Conservation (phyloP, 2,329 filamentous ascomycete genomes). For the Phialophora tarda region DNA sequence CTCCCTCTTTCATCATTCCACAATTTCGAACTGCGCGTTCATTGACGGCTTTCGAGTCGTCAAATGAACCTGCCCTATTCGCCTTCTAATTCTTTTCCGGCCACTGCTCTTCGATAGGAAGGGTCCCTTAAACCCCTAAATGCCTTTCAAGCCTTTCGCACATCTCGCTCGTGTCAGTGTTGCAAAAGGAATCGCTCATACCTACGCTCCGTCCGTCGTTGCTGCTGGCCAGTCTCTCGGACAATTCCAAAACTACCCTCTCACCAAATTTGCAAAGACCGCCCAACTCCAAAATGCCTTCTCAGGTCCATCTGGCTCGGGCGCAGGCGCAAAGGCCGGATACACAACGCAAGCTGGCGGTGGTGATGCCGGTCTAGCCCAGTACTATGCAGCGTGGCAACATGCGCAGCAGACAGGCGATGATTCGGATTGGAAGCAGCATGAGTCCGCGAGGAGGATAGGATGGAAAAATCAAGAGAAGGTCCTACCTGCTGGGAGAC, state of each 20-base stretch:
- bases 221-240: slow-evolving; percentile 83
- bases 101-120: slow-evolving; percentile 67
- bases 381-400: slow-evolving; percentile 90
- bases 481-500: slow-evolving; percentile 47
- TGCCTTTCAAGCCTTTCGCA: slow-evolving; percentile 74
- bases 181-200: slow-evolving; percentile 94
- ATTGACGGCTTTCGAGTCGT: slow-evolving; percentile 85
- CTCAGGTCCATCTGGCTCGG: slow-evolving; percentile 62
- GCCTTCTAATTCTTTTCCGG: slow-evolving; percentile 53
- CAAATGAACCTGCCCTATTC: slow-evolving; percentile 96
- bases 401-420: slow-evolving; percentile 71
- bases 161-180: slow-evolving; percentile 96
- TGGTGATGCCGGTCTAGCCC: slow-evolving; percentile 74
- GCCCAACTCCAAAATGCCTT: slow-evolving; percentile 80
- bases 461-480: slow-evolving; percentile 74
- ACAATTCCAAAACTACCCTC: slow-evolving; percentile 57
- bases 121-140: slow-evolving; percentile 79
- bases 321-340: slow-evolving; percentile 61
- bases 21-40: slow-evolving; percentile 69
- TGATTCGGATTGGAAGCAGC: slow-evolving; percentile 87
- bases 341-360: slow-evolving; percentile 56
- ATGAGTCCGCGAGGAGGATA: slow-evolving; percentile 84
- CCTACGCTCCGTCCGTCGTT: slow-evolving; percentile 97
- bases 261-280: slow-evolving; percentile 58
- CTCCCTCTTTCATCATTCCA: slow-evolving; percentile 31